Evolutionary conservation across 176 grass and related monocot genomes (phyloP).

Genomic region (Metroxylon sagu): DNA sequence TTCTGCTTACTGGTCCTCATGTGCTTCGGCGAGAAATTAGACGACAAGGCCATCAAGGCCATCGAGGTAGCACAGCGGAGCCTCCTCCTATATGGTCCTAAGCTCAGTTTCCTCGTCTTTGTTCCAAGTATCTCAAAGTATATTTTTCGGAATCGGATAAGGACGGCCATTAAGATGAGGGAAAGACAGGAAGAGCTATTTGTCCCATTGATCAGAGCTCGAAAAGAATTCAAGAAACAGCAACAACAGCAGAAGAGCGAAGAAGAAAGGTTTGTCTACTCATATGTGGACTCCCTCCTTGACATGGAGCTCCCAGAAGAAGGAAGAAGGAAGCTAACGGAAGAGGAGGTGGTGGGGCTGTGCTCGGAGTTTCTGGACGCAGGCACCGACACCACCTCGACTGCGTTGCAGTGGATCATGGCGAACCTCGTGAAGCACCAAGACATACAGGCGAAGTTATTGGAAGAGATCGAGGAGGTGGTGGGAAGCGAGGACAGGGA

Average conservation of each 20-base stretch:
- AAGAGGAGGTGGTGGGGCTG: too few species aligned
- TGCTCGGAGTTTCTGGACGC: constrained; percentile 8
- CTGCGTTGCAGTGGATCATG: constrained; percentile 1
- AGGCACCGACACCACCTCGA: background rate
- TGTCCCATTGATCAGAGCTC: too few species aligned
- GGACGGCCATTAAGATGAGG: background rate
- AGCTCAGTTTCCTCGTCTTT: background rate
- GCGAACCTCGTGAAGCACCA: constrained; percentile 1
- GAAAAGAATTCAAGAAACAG: too few species aligned
- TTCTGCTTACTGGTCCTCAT: background rate
- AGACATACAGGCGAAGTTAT: background rate
- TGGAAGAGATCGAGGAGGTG: background rate
- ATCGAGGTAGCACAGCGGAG: background rate
- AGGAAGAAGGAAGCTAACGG: too few species aligned
- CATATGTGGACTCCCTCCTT: too few species aligned
- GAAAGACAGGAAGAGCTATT: background rate
- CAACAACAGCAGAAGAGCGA: too few species aligned
- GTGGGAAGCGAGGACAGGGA: background rate
- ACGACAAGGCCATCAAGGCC: background rate
- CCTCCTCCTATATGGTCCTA: background rate
- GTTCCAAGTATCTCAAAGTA: background rate
- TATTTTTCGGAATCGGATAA: background rate
- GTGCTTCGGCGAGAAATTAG: background rate
- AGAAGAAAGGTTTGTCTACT: too few species aligned
- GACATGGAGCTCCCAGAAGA: too few species aligned